These are phyloP conservation scores for Corylus americana DNA, from an alignment of 306 rosid species.

Conservation along the genomic window DNA sequence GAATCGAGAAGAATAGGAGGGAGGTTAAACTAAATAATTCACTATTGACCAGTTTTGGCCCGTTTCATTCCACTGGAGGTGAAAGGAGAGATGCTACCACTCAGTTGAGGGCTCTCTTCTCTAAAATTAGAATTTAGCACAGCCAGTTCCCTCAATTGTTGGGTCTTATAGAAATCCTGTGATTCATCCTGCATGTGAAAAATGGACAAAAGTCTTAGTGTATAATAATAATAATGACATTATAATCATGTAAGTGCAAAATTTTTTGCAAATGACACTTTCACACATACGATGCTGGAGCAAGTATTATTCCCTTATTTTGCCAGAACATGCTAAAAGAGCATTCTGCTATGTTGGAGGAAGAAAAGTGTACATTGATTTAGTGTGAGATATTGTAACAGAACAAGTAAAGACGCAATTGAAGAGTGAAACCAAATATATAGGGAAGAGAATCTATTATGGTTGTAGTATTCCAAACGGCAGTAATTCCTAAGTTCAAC, in stretches of 20 bases:
- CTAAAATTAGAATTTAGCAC: constrained; percentile 55
- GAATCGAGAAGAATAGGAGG: constrained; percentile 26
- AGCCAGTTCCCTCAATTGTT: constrained; percentile 58
- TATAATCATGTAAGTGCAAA: background rate
- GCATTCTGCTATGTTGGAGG: background rate
- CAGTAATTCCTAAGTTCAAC: constrained; percentile 1
- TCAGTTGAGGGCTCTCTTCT: constrained; percentile 60
- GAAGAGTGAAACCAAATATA: background rate
- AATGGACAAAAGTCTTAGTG: constrained; percentile 5
- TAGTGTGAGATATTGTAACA: background rate
- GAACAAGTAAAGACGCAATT: constrained; percentile 2
- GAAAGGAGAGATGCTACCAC: constrained; percentile 67
- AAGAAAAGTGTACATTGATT: constrained; percentile 6
- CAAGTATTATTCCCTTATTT: background rate
- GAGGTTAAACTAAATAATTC: constrained; percentile 10
- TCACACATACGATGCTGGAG: background rate
- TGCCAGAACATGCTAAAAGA: background rate
- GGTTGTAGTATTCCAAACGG: background rate
- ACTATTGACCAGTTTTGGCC: constrained; percentile 66
- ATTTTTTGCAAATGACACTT: background rate
- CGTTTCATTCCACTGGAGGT: constrained; percentile 73
- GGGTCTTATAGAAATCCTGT: constrained; percentile 72
- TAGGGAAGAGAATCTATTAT: background rate
- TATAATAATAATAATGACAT: too few relatives aligned
- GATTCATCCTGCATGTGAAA: constrained; percentile 68